Evolutionary conservation across 2,329 filamentous ascomycete species (phyloP).

Genomic region (Trematosphaeria pertusa): DNA sequence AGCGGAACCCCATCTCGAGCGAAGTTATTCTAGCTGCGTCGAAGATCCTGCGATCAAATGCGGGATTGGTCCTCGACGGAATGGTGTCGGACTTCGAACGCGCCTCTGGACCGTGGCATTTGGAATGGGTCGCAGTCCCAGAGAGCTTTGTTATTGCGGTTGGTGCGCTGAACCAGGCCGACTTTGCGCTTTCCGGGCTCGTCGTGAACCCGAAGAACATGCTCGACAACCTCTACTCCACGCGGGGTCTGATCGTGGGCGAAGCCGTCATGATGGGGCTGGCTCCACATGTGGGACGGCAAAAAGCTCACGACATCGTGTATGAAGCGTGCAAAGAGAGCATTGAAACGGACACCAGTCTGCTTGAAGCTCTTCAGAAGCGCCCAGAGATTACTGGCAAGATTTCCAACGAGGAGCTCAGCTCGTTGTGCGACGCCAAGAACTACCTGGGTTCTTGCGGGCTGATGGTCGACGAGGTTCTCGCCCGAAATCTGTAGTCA

Average conservation of each 20-base stretch:
- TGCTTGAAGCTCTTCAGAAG: slow-evolving; percentile 54
- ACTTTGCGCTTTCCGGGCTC: slow-evolving; percentile 60
- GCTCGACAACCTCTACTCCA: slow-evolving; percentile 59
- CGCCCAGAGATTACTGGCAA: slow-evolving; percentile 52
- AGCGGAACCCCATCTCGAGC: slow-evolving; percentile 65
- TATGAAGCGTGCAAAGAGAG: slow-evolving; percentile 61
- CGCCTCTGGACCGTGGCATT: slow-evolving; percentile 65
- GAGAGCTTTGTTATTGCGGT: slow-evolving; percentile 62
- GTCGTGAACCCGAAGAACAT: slow-evolving; percentile 60
- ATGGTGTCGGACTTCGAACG: slow-evolving; percentile 67
- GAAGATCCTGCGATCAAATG: slow-evolving; percentile 61
- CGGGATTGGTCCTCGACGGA: slow-evolving; percentile 60
- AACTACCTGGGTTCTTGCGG: slow-evolving; percentile 53
- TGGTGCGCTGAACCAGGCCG: slow-evolving; percentile 61
- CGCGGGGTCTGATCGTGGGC: slow-evolving; percentile 61
- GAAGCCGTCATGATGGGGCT: slow-evolving; percentile 69
- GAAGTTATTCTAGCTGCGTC: slow-evolving; percentile 63
- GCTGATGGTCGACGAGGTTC: slow-evolving; percentile 45
- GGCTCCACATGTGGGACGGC: slow-evolving; percentile 60
- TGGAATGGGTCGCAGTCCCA: slow-evolving; percentile 65
- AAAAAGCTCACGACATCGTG: slow-evolving; percentile 63
- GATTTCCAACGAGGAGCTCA: slow-evolving; percentile 56
- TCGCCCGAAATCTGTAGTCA: slow-evolving; percentile 37
- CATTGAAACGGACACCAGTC: slow-evolving; percentile 53
- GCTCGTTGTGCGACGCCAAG: slow-evolving; percentile 62